Conservation (phyloP, 306 rosid genomes). For the Dryas drummondii region DNA sequence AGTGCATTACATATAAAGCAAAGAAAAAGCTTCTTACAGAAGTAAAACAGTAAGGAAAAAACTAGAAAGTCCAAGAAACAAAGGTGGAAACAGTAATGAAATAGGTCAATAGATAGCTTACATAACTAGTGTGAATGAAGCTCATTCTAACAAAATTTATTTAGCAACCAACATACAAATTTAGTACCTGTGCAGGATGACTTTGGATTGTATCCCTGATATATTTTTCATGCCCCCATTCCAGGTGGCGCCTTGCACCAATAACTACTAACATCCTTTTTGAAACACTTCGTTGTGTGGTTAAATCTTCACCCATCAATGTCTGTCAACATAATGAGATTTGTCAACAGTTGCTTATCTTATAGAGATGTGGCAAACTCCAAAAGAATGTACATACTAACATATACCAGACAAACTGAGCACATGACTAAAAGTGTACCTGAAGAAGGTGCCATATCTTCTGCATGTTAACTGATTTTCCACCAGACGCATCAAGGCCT, state of each 20-base stretch:
- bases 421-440: conserved; percentile 44
- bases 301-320: conserved; percentile 66
- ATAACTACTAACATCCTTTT: conserved; percentile 72
- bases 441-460: conserved; percentile 98
- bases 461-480: conserved; percentile 86
- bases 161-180: conserved; percentile 15
- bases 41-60: not conserved
- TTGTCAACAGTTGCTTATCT: not conserved
- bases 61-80: conserved; percentile 8
- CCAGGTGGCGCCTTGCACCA: conserved; percentile 97
- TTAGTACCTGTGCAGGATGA: conserved; percentile 87
- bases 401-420: conserved; percentile 9
- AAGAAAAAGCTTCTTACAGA: conserved; percentile 12
- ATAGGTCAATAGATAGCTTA: not conserved
- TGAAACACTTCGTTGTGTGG: conserved; percentile 48
- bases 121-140: not conserved
- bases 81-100: not conserved
- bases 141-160: not conserved
- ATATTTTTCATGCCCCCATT: conserved; percentile 91
- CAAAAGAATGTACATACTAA: not conserved
- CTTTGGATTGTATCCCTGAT: conserved; percentile 95
- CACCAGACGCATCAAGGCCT: conserved; percentile 71
- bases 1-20: conserved; percentile 4
- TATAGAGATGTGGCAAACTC: not conserved
- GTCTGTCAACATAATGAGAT: conserved; percentile 42